These are phyloP conservation scores for Zymoseptoria ardabiliae DNA, from an alignment of 2,329 filamentous ascomycete genomes.

Conservation along the genomic window DNA sequence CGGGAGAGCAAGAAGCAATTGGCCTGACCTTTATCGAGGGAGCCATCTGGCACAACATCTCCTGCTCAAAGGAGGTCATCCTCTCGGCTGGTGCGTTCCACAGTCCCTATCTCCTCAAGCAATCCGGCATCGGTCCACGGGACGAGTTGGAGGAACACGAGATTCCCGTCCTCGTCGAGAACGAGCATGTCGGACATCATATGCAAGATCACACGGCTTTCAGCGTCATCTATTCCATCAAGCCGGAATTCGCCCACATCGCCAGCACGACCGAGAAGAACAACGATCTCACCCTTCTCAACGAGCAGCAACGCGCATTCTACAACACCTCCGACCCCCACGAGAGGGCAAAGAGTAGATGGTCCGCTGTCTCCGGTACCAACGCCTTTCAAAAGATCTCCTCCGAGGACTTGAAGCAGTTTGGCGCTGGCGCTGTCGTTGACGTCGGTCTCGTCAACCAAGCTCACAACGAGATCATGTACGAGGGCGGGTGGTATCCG, in stretches of 20 bases:
- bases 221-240: conserved; percentile 19
- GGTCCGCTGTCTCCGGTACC: conserved; percentile 13
- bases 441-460: conserved; percentile 4
- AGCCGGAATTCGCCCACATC: conserved; percentile 14
- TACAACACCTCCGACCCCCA: not conserved
- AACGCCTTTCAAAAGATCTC: conserved; percentile 14
- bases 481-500: conserved; percentile 12
- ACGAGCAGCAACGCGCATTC: conserved; percentile 9
- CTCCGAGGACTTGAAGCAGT: conserved; percentile 5
- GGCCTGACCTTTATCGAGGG: conserved; percentile 12
- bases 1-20: conserved; percentile 1
- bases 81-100: conserved; percentile 52
- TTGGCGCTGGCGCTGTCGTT: conserved; percentile 11
- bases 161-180: conserved; percentile 49
- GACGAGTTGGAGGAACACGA: conserved; percentile 46
- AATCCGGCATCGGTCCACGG: conserved; percentile 54
- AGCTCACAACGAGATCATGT: conserved; percentile 14
- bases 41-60: conserved; percentile 13
- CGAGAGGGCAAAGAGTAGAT: conserved; percentile 7
- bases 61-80: conserved; percentile 37
- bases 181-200: conserved; percentile 57
- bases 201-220: conserved; percentile 52
- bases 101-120: conserved; percentile 57
- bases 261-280: conserved; percentile 5
- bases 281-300: conserved; percentile 8